Evolutionary conservation across 2,329 filamentous ascomycete species (phyloP).

Genomic region (Polychaeton citri): DNA sequence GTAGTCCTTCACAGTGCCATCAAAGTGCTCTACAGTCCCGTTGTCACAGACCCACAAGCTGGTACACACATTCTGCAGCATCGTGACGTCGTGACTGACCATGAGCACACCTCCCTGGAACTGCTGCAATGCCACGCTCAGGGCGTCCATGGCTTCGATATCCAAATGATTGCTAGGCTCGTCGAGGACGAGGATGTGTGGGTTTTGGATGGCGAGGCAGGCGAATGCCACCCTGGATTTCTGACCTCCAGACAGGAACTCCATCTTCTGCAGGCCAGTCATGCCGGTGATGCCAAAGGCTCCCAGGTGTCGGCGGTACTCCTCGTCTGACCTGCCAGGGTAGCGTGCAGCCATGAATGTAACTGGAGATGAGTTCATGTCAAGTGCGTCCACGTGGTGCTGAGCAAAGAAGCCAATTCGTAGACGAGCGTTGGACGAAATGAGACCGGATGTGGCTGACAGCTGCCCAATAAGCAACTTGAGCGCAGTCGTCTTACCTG

Average conservation of each 20-base stretch:
- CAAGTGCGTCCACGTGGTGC: slow-evolving; percentile 92
- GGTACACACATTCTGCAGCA: slow-evolving; percentile 91
- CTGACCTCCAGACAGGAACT: slow-evolving; percentile 82
- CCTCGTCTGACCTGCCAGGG: slow-evolving; percentile 84
- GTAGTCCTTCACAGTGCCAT: slow-evolving; percentile 87
- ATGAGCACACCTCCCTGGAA: slow-evolving; percentile 95
- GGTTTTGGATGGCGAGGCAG: slow-evolving; percentile 85
- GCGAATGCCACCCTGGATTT: slow-evolving; percentile 98
- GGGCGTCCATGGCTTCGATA: slow-evolving; percentile 97
- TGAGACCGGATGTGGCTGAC: slow-evolving; percentile 60
- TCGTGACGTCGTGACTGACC: slow-evolving; percentile 98
- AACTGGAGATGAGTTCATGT: slow-evolving; percentile 77
- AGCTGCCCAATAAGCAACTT: slow-evolving; percentile 92
- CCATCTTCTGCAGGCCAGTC: slow-evolving; percentile 95
- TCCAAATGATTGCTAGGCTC: slow-evolving; percentile 97
- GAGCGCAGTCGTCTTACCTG: slow-evolving; percentile 95
- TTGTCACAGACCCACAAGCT: slow-evolving; percentile 94
- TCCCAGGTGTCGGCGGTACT: slow-evolving; percentile 88
- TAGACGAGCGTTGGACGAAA: slow-evolving; percentile 77
- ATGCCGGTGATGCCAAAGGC: slow-evolving; percentile 80
- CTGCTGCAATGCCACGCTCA: slow-evolving; percentile 66
- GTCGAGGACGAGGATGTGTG: slow-evolving; percentile 94
- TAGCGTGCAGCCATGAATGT: slow-evolving; percentile 92
- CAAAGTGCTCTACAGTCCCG: slow-evolving; percentile 90
- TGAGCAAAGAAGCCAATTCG: slow-evolving; percentile 95